Evolutionary conservation across 2,329 filamentous ascomycete species (phyloP).

Genomic region (Cladosporium sp.): DNA sequence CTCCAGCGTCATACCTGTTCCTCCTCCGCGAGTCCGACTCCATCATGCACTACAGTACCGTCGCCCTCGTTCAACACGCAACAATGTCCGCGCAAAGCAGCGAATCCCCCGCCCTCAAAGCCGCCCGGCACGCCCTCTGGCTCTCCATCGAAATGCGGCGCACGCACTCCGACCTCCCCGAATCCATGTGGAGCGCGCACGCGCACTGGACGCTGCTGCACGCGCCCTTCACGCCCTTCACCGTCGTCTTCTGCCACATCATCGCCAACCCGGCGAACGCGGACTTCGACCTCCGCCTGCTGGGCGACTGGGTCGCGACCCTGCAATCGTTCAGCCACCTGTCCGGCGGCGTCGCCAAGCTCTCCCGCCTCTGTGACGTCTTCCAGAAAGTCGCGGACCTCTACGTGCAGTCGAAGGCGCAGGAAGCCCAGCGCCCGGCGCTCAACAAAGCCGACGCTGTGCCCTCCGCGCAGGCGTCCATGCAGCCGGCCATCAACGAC

Average conservation of each 20-base stretch:
- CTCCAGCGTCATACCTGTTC: not conserved
- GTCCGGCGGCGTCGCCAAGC: constrained; percentile 18
- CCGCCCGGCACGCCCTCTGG: constrained; percentile 11
- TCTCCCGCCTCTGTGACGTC: constrained; percentile 15
- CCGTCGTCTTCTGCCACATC: constrained; percentile 46
- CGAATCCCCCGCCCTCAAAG: constrained; percentile 14
- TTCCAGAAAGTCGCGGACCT: constrained; percentile 21
- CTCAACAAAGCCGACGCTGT: not conserved
- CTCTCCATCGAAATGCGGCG: constrained; percentile 9
- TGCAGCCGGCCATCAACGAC: constrained; percentile 14
- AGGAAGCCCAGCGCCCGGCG: constrained; percentile 4
- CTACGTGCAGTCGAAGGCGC: constrained; percentile 16
- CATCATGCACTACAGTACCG: constrained; percentile 15
- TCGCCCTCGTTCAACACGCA: constrained; percentile 14
- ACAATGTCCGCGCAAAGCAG: constrained; percentile 10
- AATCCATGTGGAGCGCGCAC: constrained; percentile 13
- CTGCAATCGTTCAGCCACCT: constrained; percentile 17
- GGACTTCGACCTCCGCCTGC: constrained; percentile 16
- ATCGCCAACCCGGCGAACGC: constrained; percentile 13
- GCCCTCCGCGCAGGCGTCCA: not conserved
- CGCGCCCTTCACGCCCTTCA: constrained; percentile 55
- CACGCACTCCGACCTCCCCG: constrained; percentile 1
- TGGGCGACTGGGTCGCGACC: constrained; percentile 19
- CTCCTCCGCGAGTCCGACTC: constrained; percentile 8
- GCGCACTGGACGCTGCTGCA: constrained; percentile 37